Percentiles rank a stretch among this genome's conserved stretches.
Conservation (phyloP, 306 rosid species). For the Dalbergia cultrata region DNA sequence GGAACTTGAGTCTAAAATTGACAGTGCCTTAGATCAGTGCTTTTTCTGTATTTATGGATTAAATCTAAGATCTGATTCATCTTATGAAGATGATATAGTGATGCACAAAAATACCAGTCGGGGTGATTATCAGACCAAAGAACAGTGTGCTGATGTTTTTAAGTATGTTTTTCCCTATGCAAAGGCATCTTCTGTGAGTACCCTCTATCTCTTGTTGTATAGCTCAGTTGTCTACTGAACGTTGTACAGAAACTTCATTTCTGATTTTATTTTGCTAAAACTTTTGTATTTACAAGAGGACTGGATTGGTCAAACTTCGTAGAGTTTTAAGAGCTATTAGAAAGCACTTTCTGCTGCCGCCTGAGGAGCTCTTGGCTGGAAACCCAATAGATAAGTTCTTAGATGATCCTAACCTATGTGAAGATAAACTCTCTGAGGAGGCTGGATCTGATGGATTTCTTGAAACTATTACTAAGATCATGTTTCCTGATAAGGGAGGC, state of each 20-base stretch:
- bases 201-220: slow-evolving; percentile 44
- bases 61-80: slow-evolving; percentile 88
- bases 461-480: slow-evolving; percentile 73
- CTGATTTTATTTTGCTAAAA: slow-evolving; percentile 44
- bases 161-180: slow-evolving; percentile 95
- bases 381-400: slow-evolving; percentile 89
- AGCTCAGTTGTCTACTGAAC: slow-evolving; percentile 31
- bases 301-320: slow-evolving; percentile 93
- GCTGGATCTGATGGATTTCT: slow-evolving; percentile 94
- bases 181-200: slow-evolving; percentile 95
- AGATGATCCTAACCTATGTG: slow-evolving; percentile 85
- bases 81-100: slow-evolving; percentile 90
- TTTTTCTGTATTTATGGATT: slow-evolving; percentile 95
- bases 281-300: slow-evolving; percentile 64
- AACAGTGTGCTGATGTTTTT: slow-evolving; percentile 97
- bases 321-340: slow-evolving; percentile 95
- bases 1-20: slow-evolving; percentile 89
- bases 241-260: slow-evolving; percentile 36
- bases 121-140: slow-evolving; percentile 94
- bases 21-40: slow-evolving; percentile 91
- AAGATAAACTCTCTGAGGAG: slow-evolving; percentile 96
- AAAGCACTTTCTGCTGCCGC: slow-evolving; percentile 91
- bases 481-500: slow-evolving; percentile 79
- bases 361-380: slow-evolving; percentile 84
- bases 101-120: slow-evolving; percentile 94